These are phyloP conservation scores for Colletotrichum limetticola DNA, from an alignment of 2,329 filamentous ascomycete species.

Conservation along the genomic window DNA sequence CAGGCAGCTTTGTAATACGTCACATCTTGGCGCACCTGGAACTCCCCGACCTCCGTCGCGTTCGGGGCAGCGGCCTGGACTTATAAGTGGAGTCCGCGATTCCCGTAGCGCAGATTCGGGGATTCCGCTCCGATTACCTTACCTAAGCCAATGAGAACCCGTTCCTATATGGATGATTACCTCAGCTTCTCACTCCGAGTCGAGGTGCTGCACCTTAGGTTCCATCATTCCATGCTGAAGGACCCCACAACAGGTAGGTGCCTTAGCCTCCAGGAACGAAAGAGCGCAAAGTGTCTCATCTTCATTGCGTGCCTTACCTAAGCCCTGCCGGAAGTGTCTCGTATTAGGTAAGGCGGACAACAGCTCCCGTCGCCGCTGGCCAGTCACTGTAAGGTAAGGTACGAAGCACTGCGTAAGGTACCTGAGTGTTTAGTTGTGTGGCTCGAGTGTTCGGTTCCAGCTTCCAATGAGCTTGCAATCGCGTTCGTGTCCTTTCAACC, in stretches of 20 bases:
- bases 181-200: too few relatives aligned
- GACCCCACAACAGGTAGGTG: constrained; percentile 10
- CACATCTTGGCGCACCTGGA: constrained; percentile 32
- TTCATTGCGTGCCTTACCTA: not conserved
- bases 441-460: constrained; percentile 22
- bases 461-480: constrained; percentile 39
- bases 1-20: constrained; percentile 55
- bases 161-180: too few relatives aligned
- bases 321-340: not conserved
- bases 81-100: constrained; percentile 7
- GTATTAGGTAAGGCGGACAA: constrained; percentile 5
- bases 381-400: too few relatives aligned
- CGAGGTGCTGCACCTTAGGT: not conserved
- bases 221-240: not conserved
- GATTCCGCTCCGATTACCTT: constrained; percentile 3
- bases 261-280: constrained; percentile 21
- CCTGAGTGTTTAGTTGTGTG: not conserved
- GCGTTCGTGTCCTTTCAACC: constrained; percentile 41
- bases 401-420: too few relatives aligned
- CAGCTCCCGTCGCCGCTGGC: too few relatives aligned
- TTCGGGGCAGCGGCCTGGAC: not conserved
- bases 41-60: constrained; percentile 4
- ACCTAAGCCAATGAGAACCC: not conserved
- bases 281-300: not conserved
- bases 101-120: constrained; percentile 2